Evolutionary conservation across 73 alveolate genomes (phyloP).

Genomic region (Paramecium sexaurelia): DNA sequence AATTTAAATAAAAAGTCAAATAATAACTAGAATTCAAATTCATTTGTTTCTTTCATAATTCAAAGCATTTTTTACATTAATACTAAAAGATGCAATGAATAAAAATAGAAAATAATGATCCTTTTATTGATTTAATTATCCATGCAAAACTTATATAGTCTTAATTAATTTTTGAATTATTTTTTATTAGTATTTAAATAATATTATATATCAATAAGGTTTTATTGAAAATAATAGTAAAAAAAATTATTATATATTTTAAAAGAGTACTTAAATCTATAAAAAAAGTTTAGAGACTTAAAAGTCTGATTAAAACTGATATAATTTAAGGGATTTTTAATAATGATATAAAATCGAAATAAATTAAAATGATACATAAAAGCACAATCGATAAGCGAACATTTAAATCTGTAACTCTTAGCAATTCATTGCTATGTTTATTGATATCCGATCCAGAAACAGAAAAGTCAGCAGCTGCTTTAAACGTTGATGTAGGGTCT

Average conservation of each 20-base stretch:
- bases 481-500: constrained; percentile 66
- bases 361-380: constrained; percentile 13
- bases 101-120: too few species aligned
- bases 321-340: background rate
- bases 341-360: background rate
- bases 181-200: too few species aligned
- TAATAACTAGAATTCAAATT: background rate
- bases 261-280: too few species aligned
- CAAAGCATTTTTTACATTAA: too few species aligned
- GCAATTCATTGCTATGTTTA: constrained; percentile 49
- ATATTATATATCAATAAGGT: too few species aligned
- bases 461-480: constrained; percentile 67
- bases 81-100: too few species aligned
- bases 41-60: background rate
- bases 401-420: constrained; percentile 33
- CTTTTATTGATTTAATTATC: too few species aligned
- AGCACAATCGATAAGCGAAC: constrained; percentile 52
- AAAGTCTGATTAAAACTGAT: background rate
- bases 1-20: background rate
- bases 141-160: too few species aligned
- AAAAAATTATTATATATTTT: too few species aligned
- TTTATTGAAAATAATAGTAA: too few species aligned
- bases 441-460: constrained; percentile 67
- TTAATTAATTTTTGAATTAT: too few species aligned
- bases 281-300: too few species aligned